Conservation (phyloP, 2,329 filamentous ascomycete genomes). For the Aspergillus intermedius region DNA sequence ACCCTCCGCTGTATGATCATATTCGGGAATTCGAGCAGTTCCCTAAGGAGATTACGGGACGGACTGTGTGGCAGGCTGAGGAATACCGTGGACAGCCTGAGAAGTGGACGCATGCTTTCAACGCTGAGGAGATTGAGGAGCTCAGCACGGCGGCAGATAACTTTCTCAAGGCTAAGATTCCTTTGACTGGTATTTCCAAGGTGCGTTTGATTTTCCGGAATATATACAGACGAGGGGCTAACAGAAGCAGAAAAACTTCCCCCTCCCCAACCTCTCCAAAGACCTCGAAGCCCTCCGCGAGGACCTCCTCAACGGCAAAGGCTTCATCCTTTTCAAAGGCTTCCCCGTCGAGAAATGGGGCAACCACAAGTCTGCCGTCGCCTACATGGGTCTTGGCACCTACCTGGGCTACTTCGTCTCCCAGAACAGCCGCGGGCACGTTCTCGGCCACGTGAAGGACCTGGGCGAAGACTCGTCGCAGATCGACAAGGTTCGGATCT, state of each 20-base stretch:
- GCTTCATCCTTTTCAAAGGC: slow-evolving; percentile 83
- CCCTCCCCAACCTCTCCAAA: slow-evolving; percentile 50
- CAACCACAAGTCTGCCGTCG: slow-evolving; percentile 70
- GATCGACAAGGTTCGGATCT: slow-evolving; percentile 84
- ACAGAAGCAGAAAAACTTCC: slow-evolving; percentile 48
- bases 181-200: slow-evolving; percentile 65
- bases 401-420: slow-evolving; percentile 83
- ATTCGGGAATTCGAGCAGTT: slow-evolving; percentile 64
- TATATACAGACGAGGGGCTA: background rate
- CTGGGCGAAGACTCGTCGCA: slow-evolving; percentile 72
- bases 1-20: slow-evolving; percentile 59
- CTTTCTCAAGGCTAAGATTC: slow-evolving; percentile 59
- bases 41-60: slow-evolving; percentile 62
- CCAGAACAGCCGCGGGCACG: slow-evolving; percentile 78
- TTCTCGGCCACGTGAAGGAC: slow-evolving; percentile 85
- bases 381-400: slow-evolving; percentile 84
- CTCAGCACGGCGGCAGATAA: slow-evolving; percentile 60
- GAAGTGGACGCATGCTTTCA: slow-evolving; percentile 67
- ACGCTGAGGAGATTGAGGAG: slow-evolving; percentile 59
- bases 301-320: slow-evolving; percentile 74
- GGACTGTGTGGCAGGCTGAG: slow-evolving; percentile 64
- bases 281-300: slow-evolving; percentile 53
- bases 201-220: slow-evolving; percentile 21
- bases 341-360: slow-evolving; percentile 73
- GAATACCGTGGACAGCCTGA: slow-evolving; percentile 59